Conservation (phyloP, 768 basidiomycete genomes). For the Tubosaeta sp. region DNA sequence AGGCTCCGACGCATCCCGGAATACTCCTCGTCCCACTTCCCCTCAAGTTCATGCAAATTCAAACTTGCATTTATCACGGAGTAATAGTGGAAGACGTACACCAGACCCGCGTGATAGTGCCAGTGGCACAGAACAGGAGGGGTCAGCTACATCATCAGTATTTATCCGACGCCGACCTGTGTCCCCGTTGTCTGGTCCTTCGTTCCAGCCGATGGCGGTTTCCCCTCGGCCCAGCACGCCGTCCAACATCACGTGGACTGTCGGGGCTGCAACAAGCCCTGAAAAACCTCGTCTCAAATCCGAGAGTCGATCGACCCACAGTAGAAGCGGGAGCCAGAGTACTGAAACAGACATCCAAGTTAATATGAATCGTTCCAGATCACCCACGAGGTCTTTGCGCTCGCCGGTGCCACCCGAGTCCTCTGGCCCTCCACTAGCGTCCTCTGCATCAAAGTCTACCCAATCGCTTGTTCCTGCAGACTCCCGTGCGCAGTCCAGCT, state of each 20-base stretch:
- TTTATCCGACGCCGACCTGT: conserved; percentile 59
- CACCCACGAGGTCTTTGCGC: conserved; percentile 44
- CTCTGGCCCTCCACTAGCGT: conserved; percentile 40
- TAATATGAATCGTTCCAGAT: conserved; percentile 36
- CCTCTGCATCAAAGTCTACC: conserved; percentile 21
- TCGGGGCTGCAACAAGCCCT: conserved; percentile 31
- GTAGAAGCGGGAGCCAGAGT: conserved; percentile 56
- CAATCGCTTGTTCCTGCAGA: conserved; percentile 32
- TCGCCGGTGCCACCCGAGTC: conserved; percentile 61
- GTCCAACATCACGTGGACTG: conserved; percentile 73
- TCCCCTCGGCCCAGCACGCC: conserved; percentile 56
- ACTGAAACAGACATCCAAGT: conserved; percentile 30
- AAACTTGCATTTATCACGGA: conserved; percentile 50
- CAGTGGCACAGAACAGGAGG: conserved; percentile 38
- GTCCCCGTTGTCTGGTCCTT: conserved; percentile 62
- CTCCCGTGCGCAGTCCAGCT: conserved; percentile 42
- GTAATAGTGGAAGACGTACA: conserved; percentile 60
- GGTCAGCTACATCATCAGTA: conserved; percentile 46
- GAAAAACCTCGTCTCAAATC: conserved; percentile 30
- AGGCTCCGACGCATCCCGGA: conserved; percentile 54
- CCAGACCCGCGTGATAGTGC: conserved; percentile 46
- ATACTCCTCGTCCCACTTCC: conserved; percentile 45
- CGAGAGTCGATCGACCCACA: conserved; percentile 38
- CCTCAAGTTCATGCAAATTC: conserved; percentile 39
- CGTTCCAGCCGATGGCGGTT: conserved; percentile 58